These are phyloP conservation scores for Penicillium sp. DNA, from an alignment of 2,329 filamentous ascomycete genomes.

Conservation along the genomic window DNA sequence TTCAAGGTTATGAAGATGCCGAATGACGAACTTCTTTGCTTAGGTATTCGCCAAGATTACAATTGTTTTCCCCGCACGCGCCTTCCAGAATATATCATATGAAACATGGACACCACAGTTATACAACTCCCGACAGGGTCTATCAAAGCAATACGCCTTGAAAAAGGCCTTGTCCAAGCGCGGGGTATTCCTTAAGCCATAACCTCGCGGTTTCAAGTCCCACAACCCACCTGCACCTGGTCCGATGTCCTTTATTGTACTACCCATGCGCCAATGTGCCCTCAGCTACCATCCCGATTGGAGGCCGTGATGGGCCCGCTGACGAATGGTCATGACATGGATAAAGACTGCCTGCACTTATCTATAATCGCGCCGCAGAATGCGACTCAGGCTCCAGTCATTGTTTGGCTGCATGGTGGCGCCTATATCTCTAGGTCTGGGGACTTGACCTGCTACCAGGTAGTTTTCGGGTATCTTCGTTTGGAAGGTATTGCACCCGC, in stretches of 20 bases:
- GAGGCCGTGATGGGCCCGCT: background rate
- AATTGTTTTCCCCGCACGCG: too few species aligned
- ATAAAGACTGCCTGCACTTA: background rate
- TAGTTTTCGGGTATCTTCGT: background rate
- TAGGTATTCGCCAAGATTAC: too few species aligned
- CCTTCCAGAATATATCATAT: background rate
- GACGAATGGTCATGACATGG: background rate
- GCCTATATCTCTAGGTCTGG: background rate
- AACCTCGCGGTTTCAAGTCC: background rate
- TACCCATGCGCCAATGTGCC: background rate
- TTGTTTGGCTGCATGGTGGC: background rate
- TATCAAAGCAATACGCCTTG: background rate
- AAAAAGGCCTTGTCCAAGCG: background rate
- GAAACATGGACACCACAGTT: background rate
- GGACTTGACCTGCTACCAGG: background rate
- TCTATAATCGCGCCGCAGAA: background rate
- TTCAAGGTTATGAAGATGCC: too few species aligned
- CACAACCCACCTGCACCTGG: background rate
- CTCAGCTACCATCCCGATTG: background rate
- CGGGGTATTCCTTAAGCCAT: background rate
- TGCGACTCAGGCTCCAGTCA: background rate
- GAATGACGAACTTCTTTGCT: too few species aligned
- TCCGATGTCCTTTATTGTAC: background rate
- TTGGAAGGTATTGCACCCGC: background rate
- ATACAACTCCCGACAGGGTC: background rate